Percentiles rank a stretch among this genome's conserved stretches.
Evolutionary conservation across 129 eudicot genomes (phyloP).

Genomic region (Artemisia argyi): DNA sequence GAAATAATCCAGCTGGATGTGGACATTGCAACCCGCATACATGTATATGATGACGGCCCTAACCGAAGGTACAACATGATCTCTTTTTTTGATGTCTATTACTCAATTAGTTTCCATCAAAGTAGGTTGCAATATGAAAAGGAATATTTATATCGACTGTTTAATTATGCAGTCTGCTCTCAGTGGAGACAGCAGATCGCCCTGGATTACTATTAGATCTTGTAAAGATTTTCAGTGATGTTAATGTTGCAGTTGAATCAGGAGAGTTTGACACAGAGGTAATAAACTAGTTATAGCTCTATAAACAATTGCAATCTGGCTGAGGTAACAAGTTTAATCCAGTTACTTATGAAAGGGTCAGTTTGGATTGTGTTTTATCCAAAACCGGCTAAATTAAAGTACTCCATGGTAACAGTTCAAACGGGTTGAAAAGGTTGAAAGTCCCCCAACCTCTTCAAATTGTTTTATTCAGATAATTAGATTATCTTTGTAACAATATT

Average conservation of each 20-base stretch:
- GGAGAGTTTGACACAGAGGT: conserved; percentile 99
- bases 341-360: neutral
- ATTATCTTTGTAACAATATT: neutral
- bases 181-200: conserved; percentile 82
- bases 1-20: conserved; percentile 63
- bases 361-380: neutral
- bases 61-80: conserved; percentile 61
- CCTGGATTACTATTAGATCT: conserved; percentile 96
- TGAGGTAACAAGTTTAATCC: neutral
- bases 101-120: neutral
- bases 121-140: neutral
- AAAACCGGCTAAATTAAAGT: neutral
- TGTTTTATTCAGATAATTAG: neutral
- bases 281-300: conserved; percentile 1
- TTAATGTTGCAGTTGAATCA: conserved; percentile 73
- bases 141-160: neutral
- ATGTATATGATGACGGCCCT: conserved; percentile 62
- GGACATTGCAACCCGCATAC: conserved; percentile 78
- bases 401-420: neutral
- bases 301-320: conserved; percentile 6
- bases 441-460: neutral
- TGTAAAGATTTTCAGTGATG: conserved; percentile 70
- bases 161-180: conserved; percentile 63
- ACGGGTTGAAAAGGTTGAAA: neutral
- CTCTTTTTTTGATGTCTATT: neutral